Base-by-base conservation (phyloP, 768 basidiomycete genomes). In the Pisolithus marmoratus region DNA sequence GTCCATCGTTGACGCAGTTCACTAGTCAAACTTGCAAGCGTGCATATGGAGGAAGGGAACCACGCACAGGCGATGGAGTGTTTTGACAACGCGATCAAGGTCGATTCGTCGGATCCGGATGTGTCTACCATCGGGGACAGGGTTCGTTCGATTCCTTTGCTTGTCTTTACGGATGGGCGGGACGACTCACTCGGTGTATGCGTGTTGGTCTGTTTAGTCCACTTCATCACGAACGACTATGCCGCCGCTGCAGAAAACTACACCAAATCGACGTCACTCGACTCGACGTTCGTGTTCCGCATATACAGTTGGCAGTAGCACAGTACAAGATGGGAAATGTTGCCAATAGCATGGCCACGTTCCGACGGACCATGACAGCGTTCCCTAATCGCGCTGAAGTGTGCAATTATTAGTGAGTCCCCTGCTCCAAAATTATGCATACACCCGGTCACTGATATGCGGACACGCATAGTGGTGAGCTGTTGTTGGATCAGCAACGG, bases 111-210 rank as follows among this genome's bases (percentile, higher is more conserved):
- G 45, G 94, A 98, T 70, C 86, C 95, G 0, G 95, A 98, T 69
- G 92, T 96, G 51, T 98, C 75, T 99, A 99, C 71, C 96, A 99
- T 68, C 91, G 94, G 59, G 96, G 95, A 42, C 96, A 99, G 76
- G 90, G 90, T 89, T 31, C 15, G 58, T 56, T 22, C 12, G 5
- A 43, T 48, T 49, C 29, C 27, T 51, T 19, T 20, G n/a, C 4
- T 20, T 42, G 41, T 15, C n/a, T n/a, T n/a, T n/a, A n/a, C n/a
- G n/a, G n/a, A n/a, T n/a, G n/a, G n/a, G n/a, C n/a, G n/a, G n/a
- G n/a, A n/a, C n/a, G n/a, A n/a, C n/a, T n/a, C n/a, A n/a, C n/a
- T n/a, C n/a, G n/a, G n/a, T n/a, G n/a, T n/a, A n/a, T n/a, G 29
- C 15, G 50, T 23, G 40, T 27, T 41, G 7, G 27, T 34, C 23